Evolutionary conservation across 2,329 filamentous ascomycete genomes (phyloP), one percentile per base, ranked within the genome.

Genomic region (Pseudocercospora ulei): DNA sequence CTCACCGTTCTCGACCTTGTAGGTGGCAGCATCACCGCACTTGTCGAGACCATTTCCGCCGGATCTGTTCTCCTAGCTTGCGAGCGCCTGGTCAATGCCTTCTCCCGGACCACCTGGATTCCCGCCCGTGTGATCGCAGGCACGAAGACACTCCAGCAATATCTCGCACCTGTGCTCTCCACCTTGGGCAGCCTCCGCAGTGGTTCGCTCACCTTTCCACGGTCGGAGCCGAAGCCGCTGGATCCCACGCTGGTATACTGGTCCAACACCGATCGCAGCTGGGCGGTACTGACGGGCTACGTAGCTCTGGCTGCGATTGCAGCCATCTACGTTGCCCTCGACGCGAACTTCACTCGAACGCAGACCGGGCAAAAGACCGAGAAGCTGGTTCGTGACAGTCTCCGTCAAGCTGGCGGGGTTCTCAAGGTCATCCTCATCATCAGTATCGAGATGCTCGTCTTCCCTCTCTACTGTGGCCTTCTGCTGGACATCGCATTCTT

Each of bases 371-470:
- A 73, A 41, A 69, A 67, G 45, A 62, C 75, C 3, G 87, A 96
- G 59, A 81, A 80, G 14, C 73, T 78, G 5, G 62, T 95, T 26
- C 80, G 88, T 14, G 88, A 96, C 47, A 72, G 79, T 1, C 70
- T 98, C 13, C 80, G 86, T 47, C 92, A 98, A 68, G 90, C 90
- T 31, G 92, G 90, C 26, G 90, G 92, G 8, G 88, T 98, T 6
- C 78, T 95, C 70, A 98, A 98, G 62, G 90, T 98, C 13, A 93
- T 98, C 35, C 67, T 96, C 44, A 96, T 98, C 55, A 98, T 98
- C 50, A 90, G 87, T 49, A 98, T 98, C 53, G 90, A 98, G 65
- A 98, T 98, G 90, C 78, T 98, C 22, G 78, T 87, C 4, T 98
- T 98, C 56, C 90, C 90, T 0, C 70, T 98, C 1, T 98, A 98